Evolutionary conservation across 2,329 filamentous ascomycete genomes (phyloP), one percentile per base, ranked within the genome.

Genomic region (Trichothecium sympodiale): DNA sequence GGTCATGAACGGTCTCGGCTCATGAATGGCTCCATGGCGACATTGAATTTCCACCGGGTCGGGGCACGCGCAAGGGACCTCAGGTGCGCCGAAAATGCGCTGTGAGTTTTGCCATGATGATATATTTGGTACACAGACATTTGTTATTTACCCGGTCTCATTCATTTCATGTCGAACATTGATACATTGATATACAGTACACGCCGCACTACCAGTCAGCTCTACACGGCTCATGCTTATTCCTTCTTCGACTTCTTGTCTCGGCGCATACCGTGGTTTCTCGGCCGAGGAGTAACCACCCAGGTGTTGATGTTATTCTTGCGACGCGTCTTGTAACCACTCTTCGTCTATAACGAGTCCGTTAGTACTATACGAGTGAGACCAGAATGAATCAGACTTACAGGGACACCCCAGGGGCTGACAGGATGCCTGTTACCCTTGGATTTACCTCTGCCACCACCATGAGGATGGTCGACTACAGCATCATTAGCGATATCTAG

Each of bases 381-480:
- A 16, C 10, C 34, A 27, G n/a, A 31, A 7, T 17, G 26, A 30
- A 18, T 43, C n/a, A 28, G 46, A 76, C 85, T 65, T 81, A 93
- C 87, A 54, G 86, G 89, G 55, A 78, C 81, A 57, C 93, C 91
- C 91, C 93, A 98, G 40, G 91, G 91, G 64, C 86, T 94, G 50
- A 91, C 86, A 25, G 93, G 91, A 55, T 94, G 73, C 42, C 88
- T 78, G 56, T 95, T 94, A 77, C 91, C 87, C 84, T 98, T 98
- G 39, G 87, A 95, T 67, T 98, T 98, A 67, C 91, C 91, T 71
- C 93, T 78, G 62, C 91, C 91, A 83, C 91, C 91, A 74, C 91
- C 91, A 60, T 98, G 91, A 53, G 91, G 91, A 71, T 98, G 91
- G 54, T 98, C 91, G 50, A 79, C 83, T 77, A 50, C 31, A 41